These are phyloP conservation scores for Trichoderma gracile DNA, from an alignment of 2,329 filamentous ascomycete species.

Conservation along the genomic window DNA sequence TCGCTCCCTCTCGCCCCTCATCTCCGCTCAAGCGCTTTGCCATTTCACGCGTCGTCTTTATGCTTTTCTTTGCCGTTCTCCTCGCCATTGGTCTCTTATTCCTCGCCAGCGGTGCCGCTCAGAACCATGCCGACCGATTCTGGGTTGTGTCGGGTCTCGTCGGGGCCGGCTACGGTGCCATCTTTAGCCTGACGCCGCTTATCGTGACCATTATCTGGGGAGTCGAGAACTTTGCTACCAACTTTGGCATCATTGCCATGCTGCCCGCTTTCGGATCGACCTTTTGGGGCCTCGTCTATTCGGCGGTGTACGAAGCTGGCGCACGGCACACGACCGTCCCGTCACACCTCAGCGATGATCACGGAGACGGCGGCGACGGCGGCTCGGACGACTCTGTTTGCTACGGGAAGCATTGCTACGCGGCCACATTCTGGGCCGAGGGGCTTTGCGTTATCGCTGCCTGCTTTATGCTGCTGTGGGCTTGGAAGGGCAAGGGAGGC, in stretches of 20 bases:
- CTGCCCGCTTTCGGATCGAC: slow-evolving; percentile 85
- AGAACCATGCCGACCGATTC: slow-evolving; percentile 76
- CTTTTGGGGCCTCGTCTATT: slow-evolving; percentile 90
- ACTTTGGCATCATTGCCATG: slow-evolving; percentile 94
- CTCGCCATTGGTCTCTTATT: slow-evolving; percentile 75
- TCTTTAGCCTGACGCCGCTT: slow-evolving; percentile 86
- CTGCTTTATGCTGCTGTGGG: slow-evolving; percentile 69
- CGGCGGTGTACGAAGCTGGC: slow-evolving; percentile 71
- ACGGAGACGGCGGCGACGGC: slow-evolving; percentile 34
- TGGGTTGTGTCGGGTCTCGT: slow-evolving; percentile 82
- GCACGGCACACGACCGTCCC: slow-evolving; percentile 44
- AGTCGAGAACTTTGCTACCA: slow-evolving; percentile 96
- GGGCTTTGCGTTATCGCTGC: slow-evolving; percentile 77
- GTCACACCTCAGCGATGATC: slow-evolving; percentile 34
- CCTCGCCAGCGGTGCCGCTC: slow-evolving; percentile 73
- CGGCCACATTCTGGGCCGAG: slow-evolving; percentile 82
- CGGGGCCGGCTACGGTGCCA: slow-evolving; percentile 88
- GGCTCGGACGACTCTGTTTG: slow-evolving; percentile 63
- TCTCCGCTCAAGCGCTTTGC: slow-evolving; percentile 48
- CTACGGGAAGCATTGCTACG: slow-evolving; percentile 80
- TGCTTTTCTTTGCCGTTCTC: slow-evolving; percentile 72
- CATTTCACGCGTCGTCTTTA: slow-evolving; percentile 77
- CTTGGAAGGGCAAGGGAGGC: slow-evolving; percentile 76
- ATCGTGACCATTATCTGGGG: slow-evolving; percentile 98
- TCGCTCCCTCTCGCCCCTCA: slow-evolving; percentile 35